Evolutionary conservation across 129 eudicot species (phyloP).

Genomic region (Lactuca saligna): DNA sequence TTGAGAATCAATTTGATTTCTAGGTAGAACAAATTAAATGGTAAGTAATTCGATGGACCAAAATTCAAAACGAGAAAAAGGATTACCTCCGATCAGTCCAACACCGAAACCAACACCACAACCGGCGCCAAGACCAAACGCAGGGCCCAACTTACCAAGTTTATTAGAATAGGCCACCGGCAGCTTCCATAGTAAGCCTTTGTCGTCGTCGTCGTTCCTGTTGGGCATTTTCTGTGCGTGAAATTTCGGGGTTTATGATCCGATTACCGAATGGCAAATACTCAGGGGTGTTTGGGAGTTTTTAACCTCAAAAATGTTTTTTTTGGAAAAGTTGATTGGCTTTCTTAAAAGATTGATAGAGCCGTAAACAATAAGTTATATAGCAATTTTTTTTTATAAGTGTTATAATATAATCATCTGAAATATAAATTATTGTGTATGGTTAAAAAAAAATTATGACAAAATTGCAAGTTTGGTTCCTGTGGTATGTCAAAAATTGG

Average conservation of each 20-base stretch:
- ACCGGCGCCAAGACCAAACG: conserved; percentile 88
- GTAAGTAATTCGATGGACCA: neutral
- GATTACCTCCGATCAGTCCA: conserved; percentile 78
- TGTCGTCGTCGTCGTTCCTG: conserved; percentile 44
- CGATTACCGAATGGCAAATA: neutral
- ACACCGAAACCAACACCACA: conserved; percentile 85
- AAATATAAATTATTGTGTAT: too few species aligned
- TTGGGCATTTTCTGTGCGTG: conserved; percentile 20
- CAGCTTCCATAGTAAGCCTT: conserved; percentile 82
- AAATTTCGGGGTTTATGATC: conserved; percentile 16
- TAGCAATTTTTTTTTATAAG: too few species aligned
- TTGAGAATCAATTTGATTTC: neutral
- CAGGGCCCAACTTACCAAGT: conserved; percentile 83
- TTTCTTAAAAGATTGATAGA: too few species aligned
- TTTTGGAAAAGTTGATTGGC: neutral
- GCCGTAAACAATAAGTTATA: too few species aligned
- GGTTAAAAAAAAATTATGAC: too few species aligned
- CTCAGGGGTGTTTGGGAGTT: neutral
- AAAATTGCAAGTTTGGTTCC: too few species aligned
- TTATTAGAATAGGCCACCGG: conserved; percentile 53
- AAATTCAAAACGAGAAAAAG: neutral
- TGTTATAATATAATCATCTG: too few species aligned
- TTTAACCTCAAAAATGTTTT: neutral
- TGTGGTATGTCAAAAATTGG: too few species aligned
- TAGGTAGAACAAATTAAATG: conserved; percentile 3